phyloP scores from a whole-genome alignment of 768 basidiomycete species.

The Leucocoprinus sp. region DNA sequence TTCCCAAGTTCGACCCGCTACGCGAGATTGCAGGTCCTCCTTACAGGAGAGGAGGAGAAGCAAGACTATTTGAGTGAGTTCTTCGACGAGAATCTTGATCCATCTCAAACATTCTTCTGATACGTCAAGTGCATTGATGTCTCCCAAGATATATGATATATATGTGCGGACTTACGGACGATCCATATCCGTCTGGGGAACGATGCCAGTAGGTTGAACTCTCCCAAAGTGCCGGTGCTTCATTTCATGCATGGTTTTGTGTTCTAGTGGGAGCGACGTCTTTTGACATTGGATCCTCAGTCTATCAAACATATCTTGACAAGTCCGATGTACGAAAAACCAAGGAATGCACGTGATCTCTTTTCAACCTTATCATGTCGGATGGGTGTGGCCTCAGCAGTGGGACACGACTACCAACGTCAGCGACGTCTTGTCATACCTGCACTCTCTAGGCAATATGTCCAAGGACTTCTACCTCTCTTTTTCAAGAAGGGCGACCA shows the following conservation, averaged over 20 bases:
- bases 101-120: too few relatives aligned
- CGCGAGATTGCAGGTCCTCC: constrained; percentile 56
- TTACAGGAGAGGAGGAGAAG: constrained; percentile 39
- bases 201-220: constrained; percentile 51
- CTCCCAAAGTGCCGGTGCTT: not conserved
- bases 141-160: constrained; percentile 43
- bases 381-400: constrained; percentile 78
- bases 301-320: constrained; percentile 70
- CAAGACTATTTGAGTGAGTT: constrained; percentile 50
- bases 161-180: constrained; percentile 57
- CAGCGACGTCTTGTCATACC: constrained; percentile 72
- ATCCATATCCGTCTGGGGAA: constrained; percentile 59
- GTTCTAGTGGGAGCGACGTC: constrained; percentile 65
- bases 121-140: constrained; percentile 45
- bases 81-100: too few relatives aligned
- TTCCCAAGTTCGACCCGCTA: constrained; percentile 37
- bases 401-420: constrained; percentile 70
- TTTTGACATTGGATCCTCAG: constrained; percentile 73
- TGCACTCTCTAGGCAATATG: constrained; percentile 73
- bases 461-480: constrained; percentile 63
- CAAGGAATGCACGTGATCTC: constrained; percentile 66
- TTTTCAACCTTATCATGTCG: constrained; percentile 76
- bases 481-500: constrained; percentile 62
- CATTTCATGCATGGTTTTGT: not conserved
- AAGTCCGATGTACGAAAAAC: constrained; percentile 74